Evolutionary conservation across 192 early-diverging fungal genomes (phyloP), one percentile per base, ranked within the genome.

Genomic region (Mortierella hygrophila): DNA sequence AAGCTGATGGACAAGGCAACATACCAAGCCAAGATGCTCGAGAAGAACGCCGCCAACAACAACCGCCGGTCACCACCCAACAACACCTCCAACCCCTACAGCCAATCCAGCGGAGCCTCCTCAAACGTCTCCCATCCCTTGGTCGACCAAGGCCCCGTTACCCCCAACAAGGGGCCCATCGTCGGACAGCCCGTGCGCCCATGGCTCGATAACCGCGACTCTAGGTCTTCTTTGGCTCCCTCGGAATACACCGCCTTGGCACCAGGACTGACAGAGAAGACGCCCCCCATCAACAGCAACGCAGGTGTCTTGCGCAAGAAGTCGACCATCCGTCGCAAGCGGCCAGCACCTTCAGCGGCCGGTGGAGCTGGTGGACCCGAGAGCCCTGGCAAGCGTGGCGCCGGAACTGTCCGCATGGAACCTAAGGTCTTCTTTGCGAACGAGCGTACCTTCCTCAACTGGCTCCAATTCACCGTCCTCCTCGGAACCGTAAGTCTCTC

Each of bases 361-460:
- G 74, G 74, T 3, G 69, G 75, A 3, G 23, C 79, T 1, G 60
- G 26, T 65, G 60, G 29, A 13, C 60, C 60, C 29, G 60, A 65
- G 60, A 65, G 49, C 15, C 38, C 52, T 38, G 90, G 88, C n/a
- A 89, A 89, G 81, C 90, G 89, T 13, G 70, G 87, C 0, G 29
- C 77, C 0, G 91, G 88, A 6, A 90, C 94, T 10, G 88, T 95
- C 7, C 91, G 94, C 32, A 93, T 96, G 49, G 96, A 97, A 79
- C 95, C 96, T 23, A 97, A 97, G 87, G 93, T 96, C 5, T 96
- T 93, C 80, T 95, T 97, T 89, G 96, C 96, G 57, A 97, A 97
- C 76, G 96, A 97, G 83, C 90, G 96, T 75, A 96, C 96, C 1
- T 97, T 96, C 84, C 90, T 97, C 70, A 90, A 92, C 20, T 97